Base-by-base conservation (phyloP, 1,284 basidiomycete genomes). In the Sanghuangporus weigelae region DNA sequence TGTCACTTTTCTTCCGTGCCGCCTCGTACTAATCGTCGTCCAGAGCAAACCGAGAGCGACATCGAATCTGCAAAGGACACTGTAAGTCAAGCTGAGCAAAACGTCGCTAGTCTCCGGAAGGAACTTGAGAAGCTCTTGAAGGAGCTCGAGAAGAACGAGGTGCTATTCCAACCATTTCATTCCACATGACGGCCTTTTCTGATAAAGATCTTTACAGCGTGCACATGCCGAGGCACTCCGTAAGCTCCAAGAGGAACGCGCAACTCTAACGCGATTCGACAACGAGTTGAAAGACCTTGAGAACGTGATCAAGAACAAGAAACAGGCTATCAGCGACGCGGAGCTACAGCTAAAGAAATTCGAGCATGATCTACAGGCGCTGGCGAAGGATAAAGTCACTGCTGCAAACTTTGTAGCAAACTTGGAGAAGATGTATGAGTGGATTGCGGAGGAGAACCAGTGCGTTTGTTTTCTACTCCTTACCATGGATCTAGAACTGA, bases 391-490 rank as follows among this genome's bases (percentile, higher is more conserved):
- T 65, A 80, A 79, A 68, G 71, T 77, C 3, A 62, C 75, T 1
- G 81, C 82, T 2, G 65, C 66, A n/a, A 82, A 81, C 62, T 60
- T 67, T 48, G 79, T 83, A n/a, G 71, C 78, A 44, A 76, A 79
- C 59, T 80, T 98, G 11, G 95, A 98, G 77, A 87, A 89, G 70
- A 85, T 89, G 72, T 85, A 91, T 70, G 83, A 89, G 0, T 99
- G 97, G 96, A 98, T 99, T 67, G 71, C 74, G 11, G 87, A 95
- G 57, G 96, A 98, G 72, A 84, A 88, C 69, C 81, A 89, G 93
- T 95, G 70, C 69, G 90, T 60, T 59, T 11, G 23, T 36, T 21
- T 26, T 35, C 11, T 56, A 40, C 5, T 31, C 3, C 2, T 31
- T 31, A 31, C 11, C 7, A 7, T 39, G 35, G 23, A 14, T 1